phyloP scores from a whole-genome alignment of 1,284 basidiomycete species.

The Rugosomyces carneus region DNA sequence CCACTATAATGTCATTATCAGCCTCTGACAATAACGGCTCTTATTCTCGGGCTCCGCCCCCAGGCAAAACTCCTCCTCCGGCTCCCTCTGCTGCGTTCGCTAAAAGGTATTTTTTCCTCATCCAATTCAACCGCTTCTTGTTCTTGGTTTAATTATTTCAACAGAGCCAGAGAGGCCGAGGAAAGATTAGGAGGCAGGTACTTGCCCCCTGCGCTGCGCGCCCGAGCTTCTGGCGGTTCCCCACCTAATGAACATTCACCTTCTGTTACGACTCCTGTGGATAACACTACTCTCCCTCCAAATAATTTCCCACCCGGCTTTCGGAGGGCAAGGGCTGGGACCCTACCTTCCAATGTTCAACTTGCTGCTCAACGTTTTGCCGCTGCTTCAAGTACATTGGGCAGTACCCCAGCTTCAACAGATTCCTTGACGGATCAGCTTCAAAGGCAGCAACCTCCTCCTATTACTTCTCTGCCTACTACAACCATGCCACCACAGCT shows the following conservation, averaged over 20 bases:
- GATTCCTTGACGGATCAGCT: constrained; percentile 61
- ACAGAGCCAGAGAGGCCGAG: constrained; percentile 76
- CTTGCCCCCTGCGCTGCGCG: constrained; percentile 74
- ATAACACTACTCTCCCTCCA: constrained; percentile 52
- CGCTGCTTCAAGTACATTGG: constrained; percentile 54
- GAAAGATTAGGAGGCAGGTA: constrained; percentile 63
- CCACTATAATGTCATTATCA: constrained; percentile 81
- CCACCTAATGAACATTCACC: constrained; percentile 61
- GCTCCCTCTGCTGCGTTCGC: constrained; percentile 85
- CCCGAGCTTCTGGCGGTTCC: constrained; percentile 60
- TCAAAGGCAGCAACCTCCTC: constrained; percentile 40
- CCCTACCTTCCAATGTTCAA: constrained; percentile 83
- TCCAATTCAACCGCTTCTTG: neutral
- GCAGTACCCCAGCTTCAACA: constrained; percentile 48
- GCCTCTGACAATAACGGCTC: constrained; percentile 70
- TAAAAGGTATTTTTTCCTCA: constrained; percentile 56
- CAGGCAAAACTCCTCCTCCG: constrained; percentile 83
- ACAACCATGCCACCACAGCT: constrained; percentile 38
- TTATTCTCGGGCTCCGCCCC: constrained; percentile 68
- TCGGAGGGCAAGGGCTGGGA: constrained; percentile 82
- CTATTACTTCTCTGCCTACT: constrained; percentile 31
- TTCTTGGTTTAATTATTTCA: neutral
- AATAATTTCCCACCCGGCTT: constrained; percentile 74
- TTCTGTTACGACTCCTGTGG: constrained; percentile 49
- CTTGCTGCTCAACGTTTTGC: constrained; percentile 80